A percentile compares a stretch with the other conserved stretches of the same genome.
These are phyloP conservation scores for Ophiostoma perfectum DNA, from an alignment of 2,329 filamentous ascomycete genomes.

Conservation along the genomic window DNA sequence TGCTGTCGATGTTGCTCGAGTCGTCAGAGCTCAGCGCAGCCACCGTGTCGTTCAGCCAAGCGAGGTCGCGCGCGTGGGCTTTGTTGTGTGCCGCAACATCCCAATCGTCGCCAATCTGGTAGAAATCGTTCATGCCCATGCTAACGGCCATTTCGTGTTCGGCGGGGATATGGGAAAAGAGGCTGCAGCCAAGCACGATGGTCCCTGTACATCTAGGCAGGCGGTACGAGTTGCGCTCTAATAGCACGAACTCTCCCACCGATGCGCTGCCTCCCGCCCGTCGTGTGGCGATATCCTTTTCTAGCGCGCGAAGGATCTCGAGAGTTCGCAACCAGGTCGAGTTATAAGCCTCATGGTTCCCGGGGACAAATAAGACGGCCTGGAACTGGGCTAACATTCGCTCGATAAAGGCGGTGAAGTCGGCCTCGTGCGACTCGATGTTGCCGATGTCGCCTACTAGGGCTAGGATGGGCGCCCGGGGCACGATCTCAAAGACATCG, in stretches of 20 bases:
- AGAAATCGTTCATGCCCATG: conserved; percentile 48
- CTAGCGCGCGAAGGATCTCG: conserved; percentile 32
- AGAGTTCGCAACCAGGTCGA: conserved; percentile 36
- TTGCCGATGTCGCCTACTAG: conserved; percentile 54
- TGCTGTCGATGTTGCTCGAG: conserved; percentile 24
- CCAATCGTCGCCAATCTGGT: conserved; percentile 30
- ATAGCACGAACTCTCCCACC: conserved; percentile 38
- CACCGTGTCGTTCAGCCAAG: conserved; percentile 39
- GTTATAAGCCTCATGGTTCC: conserved; percentile 53
- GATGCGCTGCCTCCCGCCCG: conserved; percentile 12
- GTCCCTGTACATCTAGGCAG: conserved; percentile 26
- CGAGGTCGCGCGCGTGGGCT: conserved; percentile 37
- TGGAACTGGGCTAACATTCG: conserved; percentile 45
- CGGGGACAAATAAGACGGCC: conserved; percentile 47
- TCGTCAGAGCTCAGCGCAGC: conserved; percentile 24
- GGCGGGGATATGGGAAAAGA: conserved; percentile 45
- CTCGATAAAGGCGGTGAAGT: conserved; percentile 43
- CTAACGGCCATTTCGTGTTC: conserved; percentile 37
- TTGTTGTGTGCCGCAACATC: conserved; percentile 35
- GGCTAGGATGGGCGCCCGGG: conserved; percentile 46
- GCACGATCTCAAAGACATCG: conserved; percentile 44
- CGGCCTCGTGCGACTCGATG: conserved; percentile 36
- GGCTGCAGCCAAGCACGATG: conserved; percentile 37
- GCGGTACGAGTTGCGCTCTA: conserved; percentile 33
- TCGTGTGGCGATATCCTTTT: conserved; percentile 28